phyloP scores from a whole-genome alignment of 345 rosid genomes.

The Citrus trifoliata region DNA sequence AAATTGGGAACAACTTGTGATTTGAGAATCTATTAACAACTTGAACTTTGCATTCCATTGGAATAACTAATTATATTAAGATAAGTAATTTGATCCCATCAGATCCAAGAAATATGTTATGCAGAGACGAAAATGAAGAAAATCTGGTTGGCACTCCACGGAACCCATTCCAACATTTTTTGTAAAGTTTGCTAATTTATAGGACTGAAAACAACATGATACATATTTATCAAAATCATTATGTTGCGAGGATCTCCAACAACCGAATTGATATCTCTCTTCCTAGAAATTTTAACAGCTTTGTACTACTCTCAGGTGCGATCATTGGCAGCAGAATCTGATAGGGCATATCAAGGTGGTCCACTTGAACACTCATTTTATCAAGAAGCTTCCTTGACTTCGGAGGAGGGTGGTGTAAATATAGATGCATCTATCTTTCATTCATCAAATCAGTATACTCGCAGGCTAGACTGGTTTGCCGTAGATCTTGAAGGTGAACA shows the following conservation, averaged over 20 bases:
- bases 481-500: slow-evolving; percentile 99
- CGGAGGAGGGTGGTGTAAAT: slow-evolving; percentile 48
- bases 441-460: slow-evolving; percentile 57
- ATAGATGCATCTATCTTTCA: slow-evolving; percentile 37
- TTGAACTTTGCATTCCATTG: not conserved
- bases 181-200: not conserved
- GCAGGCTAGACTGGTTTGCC: slow-evolving; percentile 87
- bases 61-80: not conserved
- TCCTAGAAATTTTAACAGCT: slow-evolving; percentile 4
- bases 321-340: slow-evolving; percentile 93
- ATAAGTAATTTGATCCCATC: not conserved
- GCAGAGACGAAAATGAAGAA: not conserved
- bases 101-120: not conserved
- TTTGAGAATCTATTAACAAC: not conserved
- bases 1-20: not conserved
- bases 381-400: slow-evolving; percentile 53
- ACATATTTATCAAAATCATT: not conserved
- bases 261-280: not conserved
- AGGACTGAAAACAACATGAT: not conserved
- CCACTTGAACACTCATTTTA: slow-evolving; percentile 75
- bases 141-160: not conserved
- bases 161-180: not conserved
- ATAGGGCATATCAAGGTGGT: slow-evolving; percentile 88
- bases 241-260: not conserved
- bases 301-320: slow-evolving; percentile 55